Percentiles rank a stretch among this genome's conserved stretches.
Evolutionary conservation across 768 basidiomycete species (phyloP).

Genomic region (Termitomyces titanicus): DNA sequence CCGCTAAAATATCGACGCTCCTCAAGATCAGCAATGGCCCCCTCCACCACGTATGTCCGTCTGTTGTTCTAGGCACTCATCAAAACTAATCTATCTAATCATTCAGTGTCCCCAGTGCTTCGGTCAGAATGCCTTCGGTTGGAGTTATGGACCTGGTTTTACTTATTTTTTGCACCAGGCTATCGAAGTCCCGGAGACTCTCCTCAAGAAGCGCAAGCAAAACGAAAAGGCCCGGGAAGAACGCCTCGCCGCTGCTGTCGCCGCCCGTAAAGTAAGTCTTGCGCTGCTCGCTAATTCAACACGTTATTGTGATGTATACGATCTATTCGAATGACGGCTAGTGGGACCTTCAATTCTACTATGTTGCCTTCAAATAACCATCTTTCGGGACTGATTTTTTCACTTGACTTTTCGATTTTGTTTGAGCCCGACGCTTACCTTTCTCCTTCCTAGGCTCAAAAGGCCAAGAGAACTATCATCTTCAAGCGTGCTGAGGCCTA

Average conservation of each 20-base stretch:
- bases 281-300: conserved; percentile 6
- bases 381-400: conserved; percentile 83
- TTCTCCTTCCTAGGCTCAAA: conserved; percentile 55
- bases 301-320: conserved; percentile 76
- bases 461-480: conserved; percentile 93
- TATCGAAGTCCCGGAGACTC: conserved; percentile 98
- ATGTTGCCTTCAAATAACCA: conserved; percentile 85
- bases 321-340: conserved; percentile 77
- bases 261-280: conserved; percentile 81
- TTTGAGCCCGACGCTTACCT: conserved; percentile 4
- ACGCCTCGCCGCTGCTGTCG: conserved; percentile 75
- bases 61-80: not conserved
- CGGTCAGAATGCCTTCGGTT: conserved; percentile 36
- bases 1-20: conserved; percentile 32
- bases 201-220: conserved; percentile 99
- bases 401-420: not conserved
- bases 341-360: conserved; percentile 49
- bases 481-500: conserved; percentile 99
- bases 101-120: conserved; percentile 52
- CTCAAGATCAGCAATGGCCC: conserved; percentile 53
- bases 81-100: conserved; percentile 8
- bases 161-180: conserved; percentile 44
- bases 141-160: conserved; percentile 3
- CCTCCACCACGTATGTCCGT: conserved; percentile 51
- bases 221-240: conserved; percentile 96